Evolutionary conservation across 1,139 yeast genomes (phyloP).

Genomic region (Taphrina populina): DNA sequence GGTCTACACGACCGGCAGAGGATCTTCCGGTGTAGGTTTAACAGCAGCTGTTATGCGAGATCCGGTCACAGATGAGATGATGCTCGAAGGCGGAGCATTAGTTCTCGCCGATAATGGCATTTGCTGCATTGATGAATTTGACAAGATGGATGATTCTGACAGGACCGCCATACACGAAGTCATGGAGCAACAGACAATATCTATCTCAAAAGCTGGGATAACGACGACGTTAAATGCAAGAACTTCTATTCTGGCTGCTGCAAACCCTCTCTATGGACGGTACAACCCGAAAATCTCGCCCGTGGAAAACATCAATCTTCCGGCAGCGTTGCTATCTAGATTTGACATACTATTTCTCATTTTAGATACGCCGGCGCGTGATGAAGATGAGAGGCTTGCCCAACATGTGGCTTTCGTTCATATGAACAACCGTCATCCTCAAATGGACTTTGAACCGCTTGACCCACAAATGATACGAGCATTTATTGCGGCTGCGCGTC

Average conservation of each 20-base stretch:
- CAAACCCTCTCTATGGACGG: constrained; percentile 94
- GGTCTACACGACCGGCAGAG: constrained; percentile 97
- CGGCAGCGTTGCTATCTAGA: constrained; percentile 94
- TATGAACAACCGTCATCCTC: constrained; percentile 86
- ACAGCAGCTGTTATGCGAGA: constrained; percentile 99
- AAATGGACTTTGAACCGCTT: constrained; percentile 69
- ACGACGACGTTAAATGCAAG: constrained; percentile 95
- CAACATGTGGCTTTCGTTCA: constrained; percentile 94
- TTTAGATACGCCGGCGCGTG: constrained; percentile 79
- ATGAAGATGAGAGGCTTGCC: constrained; percentile 81
- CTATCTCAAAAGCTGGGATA: constrained; percentile 96
- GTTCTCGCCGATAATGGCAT: constrained; percentile 97
- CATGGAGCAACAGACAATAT: constrained; percentile 98
- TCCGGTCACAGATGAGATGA: constrained; percentile 98
- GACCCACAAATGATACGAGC: constrained; percentile 81
- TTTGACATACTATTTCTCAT: constrained; percentile 86
- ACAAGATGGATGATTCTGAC: constrained; percentile 96
- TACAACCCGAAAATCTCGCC: constrained; percentile 90
- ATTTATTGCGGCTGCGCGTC: constrained; percentile 81
- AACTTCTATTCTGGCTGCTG: constrained; percentile 94
- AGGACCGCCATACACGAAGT: constrained; percentile 99
- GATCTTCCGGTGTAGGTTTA: constrained; percentile 97
- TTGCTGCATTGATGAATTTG: constrained; percentile 98
- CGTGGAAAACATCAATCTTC: constrained; percentile 90
- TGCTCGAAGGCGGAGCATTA: constrained; percentile 96